These are phyloP conservation scores for Clohesyomyces aquaticus DNA, from an alignment of 495 filamentous ascomycete genomes.

Conservation along the genomic window DNA sequence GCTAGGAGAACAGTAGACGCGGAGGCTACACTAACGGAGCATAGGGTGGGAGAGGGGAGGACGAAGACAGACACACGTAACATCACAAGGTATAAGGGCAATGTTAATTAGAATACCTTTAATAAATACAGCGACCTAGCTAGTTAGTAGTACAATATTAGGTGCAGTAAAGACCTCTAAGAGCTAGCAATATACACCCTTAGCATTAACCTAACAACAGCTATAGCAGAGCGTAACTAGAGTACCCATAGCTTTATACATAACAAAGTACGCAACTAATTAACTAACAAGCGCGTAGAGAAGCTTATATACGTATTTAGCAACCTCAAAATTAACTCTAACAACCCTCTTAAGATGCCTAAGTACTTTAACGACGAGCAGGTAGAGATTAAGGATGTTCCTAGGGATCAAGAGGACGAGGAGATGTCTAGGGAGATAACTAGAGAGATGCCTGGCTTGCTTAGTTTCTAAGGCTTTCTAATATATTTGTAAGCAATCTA, in stretches of 20 bases:
- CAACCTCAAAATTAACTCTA: not conserved
- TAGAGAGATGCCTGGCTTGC: not conserved
- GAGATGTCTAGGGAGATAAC: not conserved
- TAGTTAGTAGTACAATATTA: too few relatives aligned
- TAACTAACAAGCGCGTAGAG: not conserved
- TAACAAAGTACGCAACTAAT: not conserved
- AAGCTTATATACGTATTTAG: not conserved
- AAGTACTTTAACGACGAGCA: not conserved
- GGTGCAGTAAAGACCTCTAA: too few relatives aligned
- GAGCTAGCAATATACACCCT: too few relatives aligned
- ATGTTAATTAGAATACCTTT: too few relatives aligned
- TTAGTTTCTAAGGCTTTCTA: not conserved
- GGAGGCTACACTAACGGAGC: too few relatives aligned
- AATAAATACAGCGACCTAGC: too few relatives aligned
- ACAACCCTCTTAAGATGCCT: not conserved
- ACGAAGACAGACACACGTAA: too few relatives aligned
- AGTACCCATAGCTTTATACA: not conserved
- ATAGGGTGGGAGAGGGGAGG: too few relatives aligned
- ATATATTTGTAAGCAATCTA: not conserved
- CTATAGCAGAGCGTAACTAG: not conserved
- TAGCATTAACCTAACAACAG: too few relatives aligned
- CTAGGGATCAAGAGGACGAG: not conserved
- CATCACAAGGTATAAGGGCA: too few relatives aligned
- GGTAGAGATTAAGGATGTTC: not conserved
- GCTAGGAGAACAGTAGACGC: too few relatives aligned